Evolutionary conservation across 495 filamentous ascomycete species (phyloP).

Genomic region (Ramalina intermedia): DNA sequence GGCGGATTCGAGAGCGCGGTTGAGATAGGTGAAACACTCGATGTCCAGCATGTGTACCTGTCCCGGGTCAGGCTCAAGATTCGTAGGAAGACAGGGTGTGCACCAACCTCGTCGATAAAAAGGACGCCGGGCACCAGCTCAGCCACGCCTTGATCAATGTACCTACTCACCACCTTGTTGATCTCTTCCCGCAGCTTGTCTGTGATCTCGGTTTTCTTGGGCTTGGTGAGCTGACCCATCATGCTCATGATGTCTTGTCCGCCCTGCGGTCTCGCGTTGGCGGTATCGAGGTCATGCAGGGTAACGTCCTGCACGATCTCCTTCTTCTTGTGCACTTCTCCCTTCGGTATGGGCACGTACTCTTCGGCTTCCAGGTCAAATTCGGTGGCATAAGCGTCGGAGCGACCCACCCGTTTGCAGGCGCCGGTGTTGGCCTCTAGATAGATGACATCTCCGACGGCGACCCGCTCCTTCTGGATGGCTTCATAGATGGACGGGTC

Average conservation of each 20-base stretch:
- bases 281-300: slow-evolving; percentile 89
- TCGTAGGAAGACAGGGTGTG: neutral
- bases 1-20: slow-evolving; percentile 82
- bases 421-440: slow-evolving; percentile 97
- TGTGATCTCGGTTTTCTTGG: slow-evolving; percentile 96
- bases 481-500: slow-evolving; percentile 98
- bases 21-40: slow-evolving; percentile 97
- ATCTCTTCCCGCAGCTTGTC: slow-evolving; percentile 92
- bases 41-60: slow-evolving; percentile 98
- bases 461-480: slow-evolving; percentile 93
- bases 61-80: slow-evolving; percentile 1
- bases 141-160: slow-evolving; percentile 96
- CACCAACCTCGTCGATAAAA: slow-evolving; percentile 89
- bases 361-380: slow-evolving; percentile 98
- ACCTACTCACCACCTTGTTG: slow-evolving; percentile 96
- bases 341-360: slow-evolving; percentile 96
- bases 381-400: slow-evolving; percentile 91
- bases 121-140: slow-evolving; percentile 93
- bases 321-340: slow-evolving; percentile 99
- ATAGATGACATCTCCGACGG: slow-evolving; percentile 93
- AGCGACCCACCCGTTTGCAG: slow-evolving; percentile 88
- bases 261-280: slow-evolving; percentile 85
- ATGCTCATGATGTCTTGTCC: slow-evolving; percentile 99
- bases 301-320: slow-evolving; percentile 99
- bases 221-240: slow-evolving; percentile 99